These are phyloP conservation scores for Talaromyces liani DNA, from an alignment of 495 filamentous ascomycete genomes.

Conservation along the genomic window DNA sequence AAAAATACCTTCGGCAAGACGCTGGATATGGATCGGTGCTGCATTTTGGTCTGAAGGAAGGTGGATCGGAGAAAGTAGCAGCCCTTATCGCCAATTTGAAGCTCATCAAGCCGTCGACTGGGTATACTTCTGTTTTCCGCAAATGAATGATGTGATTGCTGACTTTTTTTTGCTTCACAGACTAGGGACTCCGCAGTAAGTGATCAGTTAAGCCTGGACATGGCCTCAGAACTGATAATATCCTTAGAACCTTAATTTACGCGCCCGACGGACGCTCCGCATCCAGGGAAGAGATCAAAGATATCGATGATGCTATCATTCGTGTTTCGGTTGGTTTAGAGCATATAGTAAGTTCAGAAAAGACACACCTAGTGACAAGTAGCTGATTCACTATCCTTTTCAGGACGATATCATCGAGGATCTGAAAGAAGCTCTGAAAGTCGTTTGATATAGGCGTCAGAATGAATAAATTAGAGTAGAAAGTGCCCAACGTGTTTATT, in stretches of 20 bases:
- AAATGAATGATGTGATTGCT: neutral
- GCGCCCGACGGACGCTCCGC: slow-evolving; percentile 73
- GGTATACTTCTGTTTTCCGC: slow-evolving; percentile 10
- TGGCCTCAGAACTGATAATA: slow-evolving; percentile 39
- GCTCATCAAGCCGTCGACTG: slow-evolving; percentile 71
- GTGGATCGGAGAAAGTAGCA: slow-evolving; percentile 57
- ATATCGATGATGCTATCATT: slow-evolving; percentile 76
- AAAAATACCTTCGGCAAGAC: slow-evolving; percentile 61
- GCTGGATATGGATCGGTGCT: slow-evolving; percentile 75
- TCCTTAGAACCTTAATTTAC: slow-evolving; percentile 80
- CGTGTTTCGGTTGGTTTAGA: slow-evolving; percentile 82
- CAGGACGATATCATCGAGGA: slow-evolving; percentile 74
- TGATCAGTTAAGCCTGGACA: slow-evolving; percentile 22
- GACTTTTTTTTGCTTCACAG: neutral
- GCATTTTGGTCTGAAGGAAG: slow-evolving; percentile 77
- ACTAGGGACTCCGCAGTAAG: slow-evolving; percentile 28
- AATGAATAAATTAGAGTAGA: neutral
- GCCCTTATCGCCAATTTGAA: slow-evolving; percentile 78
- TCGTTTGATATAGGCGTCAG: slow-evolving; percentile 11
- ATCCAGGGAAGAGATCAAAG: slow-evolving; percentile 66
- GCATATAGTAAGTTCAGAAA: slow-evolving; percentile 50
- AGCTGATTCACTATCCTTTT: neutral
- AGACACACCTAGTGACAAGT: neutral
- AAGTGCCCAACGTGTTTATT: too few relatives aligned
- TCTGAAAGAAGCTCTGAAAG: slow-evolving; percentile 71